Evolutionary conservation across 1,284 basidiomycete genomes (phyloP).

Genomic region (Omphalotus olearius): DNA sequence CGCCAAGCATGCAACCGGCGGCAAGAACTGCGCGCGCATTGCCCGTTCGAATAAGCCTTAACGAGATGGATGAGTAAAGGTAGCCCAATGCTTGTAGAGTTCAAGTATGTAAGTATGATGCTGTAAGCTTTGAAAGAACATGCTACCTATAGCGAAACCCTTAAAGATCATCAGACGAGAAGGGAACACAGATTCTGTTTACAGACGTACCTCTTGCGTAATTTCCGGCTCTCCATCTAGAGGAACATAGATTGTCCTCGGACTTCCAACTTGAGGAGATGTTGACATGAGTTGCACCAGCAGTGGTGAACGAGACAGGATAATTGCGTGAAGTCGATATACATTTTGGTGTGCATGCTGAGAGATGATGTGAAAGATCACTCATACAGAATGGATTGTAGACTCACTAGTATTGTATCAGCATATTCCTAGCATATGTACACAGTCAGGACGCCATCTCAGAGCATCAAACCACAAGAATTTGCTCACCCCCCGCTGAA

Average conservation of each 20-base stretch:
- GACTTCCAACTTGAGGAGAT: conserved; percentile 54
- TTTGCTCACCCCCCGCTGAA: conserved; percentile 69
- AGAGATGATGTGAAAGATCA: conserved; percentile 12
- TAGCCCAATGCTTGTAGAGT: conserved; percentile 61
- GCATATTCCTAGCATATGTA: conserved; percentile 60
- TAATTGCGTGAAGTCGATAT: conserved; percentile 76
- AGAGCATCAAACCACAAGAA: conserved; percentile 4
- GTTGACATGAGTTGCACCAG: conserved; percentile 82
- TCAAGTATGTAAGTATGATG: conserved; percentile 14
- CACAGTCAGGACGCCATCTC: conserved; percentile 5
- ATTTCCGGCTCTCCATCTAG: conserved; percentile 77
- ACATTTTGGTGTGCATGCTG: conserved; percentile 73
- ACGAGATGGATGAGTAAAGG: conserved; percentile 70
- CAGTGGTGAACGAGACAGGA: conserved; percentile 82
- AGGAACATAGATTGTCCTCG: conserved; percentile 67
- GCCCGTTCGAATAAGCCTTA: conserved; percentile 61
- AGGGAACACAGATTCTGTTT: background rate
- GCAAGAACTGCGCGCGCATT: conserved; percentile 83
- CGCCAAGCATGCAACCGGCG: conserved; percentile 76
- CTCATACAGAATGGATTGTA: conserved; percentile 12
- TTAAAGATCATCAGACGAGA: conserved; percentile 27
- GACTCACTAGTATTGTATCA: conserved; percentile 70
- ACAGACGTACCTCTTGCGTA: conserved; percentile 68
- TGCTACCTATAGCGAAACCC: conserved; percentile 68
- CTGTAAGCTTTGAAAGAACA: conserved; percentile 8